phyloP scores from a whole-genome alignment of 2,329 filamentous ascomycete species.

The Aspergillus tanneri region DNA sequence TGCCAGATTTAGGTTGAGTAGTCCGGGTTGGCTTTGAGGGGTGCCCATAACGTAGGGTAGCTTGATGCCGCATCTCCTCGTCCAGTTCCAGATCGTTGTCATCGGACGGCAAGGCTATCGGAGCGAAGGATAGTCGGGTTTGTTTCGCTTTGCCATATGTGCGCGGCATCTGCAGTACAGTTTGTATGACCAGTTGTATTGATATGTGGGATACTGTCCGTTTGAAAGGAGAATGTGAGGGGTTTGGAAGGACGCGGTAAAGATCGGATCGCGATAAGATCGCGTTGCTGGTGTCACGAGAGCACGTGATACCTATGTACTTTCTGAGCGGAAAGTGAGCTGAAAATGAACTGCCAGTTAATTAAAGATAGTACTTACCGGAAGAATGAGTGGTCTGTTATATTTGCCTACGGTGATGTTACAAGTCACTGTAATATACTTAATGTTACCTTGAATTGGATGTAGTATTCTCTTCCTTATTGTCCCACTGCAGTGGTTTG shows the following conservation, averaged over 20 bases:
- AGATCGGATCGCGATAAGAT: constrained; percentile 13
- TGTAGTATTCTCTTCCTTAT: no score
- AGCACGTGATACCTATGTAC: constrained; percentile 21
- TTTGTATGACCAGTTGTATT: constrained; percentile 1
- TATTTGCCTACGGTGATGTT: no score
- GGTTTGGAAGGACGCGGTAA: not conserved
- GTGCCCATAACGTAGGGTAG: constrained; percentile 36
- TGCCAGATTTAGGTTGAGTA: constrained; percentile 10
- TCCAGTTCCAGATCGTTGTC: constrained; percentile 20
- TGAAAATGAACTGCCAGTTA: no score
- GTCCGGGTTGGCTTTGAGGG: constrained; percentile 23
- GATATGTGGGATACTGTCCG: not conserved
- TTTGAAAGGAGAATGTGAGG: not conserved
- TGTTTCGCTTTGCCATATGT: constrained; percentile 38
- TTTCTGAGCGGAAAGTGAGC: not conserved
- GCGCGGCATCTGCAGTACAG: constrained; percentile 29
- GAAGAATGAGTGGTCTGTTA: not conserved
- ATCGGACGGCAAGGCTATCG: constrained; percentile 31
- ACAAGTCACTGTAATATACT: no score
- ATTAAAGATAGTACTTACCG: no score
- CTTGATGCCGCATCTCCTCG: constrained; percentile 28
- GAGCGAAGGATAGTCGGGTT: constrained; percentile 45
- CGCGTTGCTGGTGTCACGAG: constrained; percentile 22
- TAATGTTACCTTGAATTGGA: no score
- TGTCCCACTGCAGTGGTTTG: no score